phyloP scores from a whole-genome alignment of 371 early-diverging fungal species.

The Neoconidiobolus thromboides region DNA sequence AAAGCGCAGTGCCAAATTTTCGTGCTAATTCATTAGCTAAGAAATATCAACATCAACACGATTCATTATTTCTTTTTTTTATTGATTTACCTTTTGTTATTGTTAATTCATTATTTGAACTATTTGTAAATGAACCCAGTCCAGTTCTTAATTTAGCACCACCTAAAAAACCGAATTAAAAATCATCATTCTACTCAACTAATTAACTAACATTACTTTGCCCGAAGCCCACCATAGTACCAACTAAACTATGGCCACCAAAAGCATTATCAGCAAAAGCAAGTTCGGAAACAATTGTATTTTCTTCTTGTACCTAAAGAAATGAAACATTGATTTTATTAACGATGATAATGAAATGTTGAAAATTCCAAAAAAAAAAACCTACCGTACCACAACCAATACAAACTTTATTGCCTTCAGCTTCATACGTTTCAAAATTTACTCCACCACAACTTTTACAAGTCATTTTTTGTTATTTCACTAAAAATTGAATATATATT shows the following conservation, averaged over 20 bases:
- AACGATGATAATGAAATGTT: neutral
- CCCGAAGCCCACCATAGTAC: slow-evolving; percentile 46
- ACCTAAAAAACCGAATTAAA: neutral
- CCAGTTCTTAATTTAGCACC: slow-evolving; percentile 13
- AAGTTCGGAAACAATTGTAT: slow-evolving; percentile 85
- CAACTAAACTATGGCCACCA: slow-evolving; percentile 71
- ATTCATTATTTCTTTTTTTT: neutral
- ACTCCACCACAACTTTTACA: slow-evolving; percentile 16
- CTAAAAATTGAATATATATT: no score
- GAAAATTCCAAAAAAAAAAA: neutral
- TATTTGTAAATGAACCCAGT: slow-evolving; percentile 11
- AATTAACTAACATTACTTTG: slow-evolving; percentile 12
- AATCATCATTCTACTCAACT: neutral
- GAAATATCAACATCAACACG: slow-evolving; percentile 11
- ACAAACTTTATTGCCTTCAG: slow-evolving; percentile 41
- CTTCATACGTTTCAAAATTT: slow-evolving; percentile 18
- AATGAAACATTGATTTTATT: neutral
- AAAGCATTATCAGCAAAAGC: slow-evolving; percentile 76
- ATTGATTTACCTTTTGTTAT: slow-evolving; percentile 12
- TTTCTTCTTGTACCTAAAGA: slow-evolving; percentile 85
- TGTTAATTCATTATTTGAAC: slow-evolving; percentile 17
- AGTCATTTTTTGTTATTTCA: neutral
- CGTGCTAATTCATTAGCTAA: slow-evolving; percentile 37
- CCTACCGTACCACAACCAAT: slow-evolving; percentile 40
- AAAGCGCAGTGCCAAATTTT: slow-evolving; percentile 41